Conservation (phyloP, 345 rosid genomes). For the Rhizophora mangle region DNA sequence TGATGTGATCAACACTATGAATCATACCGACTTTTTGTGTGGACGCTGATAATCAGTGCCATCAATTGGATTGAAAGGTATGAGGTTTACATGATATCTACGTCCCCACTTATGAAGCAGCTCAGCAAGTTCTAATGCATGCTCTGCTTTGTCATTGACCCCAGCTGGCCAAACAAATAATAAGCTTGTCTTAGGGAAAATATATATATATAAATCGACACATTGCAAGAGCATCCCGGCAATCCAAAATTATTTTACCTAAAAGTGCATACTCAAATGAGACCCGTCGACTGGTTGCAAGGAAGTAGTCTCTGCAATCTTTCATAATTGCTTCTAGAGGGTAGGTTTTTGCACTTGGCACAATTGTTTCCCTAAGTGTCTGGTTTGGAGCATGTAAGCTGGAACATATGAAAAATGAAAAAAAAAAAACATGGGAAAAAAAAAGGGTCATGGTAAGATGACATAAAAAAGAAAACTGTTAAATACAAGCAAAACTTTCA, state of each 20-base stretch:
- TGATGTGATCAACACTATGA: constrained; percentile 1
- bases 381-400: constrained; percentile 96
- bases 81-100: constrained; percentile 78
- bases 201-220: too few relatives aligned
- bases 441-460: neutral
- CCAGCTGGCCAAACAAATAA: constrained; percentile 58
- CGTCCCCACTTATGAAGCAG: constrained; percentile 80
- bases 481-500: neutral
- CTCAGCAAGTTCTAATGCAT: constrained; percentile 80
- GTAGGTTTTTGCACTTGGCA: constrained; percentile 94
- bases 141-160: constrained; percentile 75
- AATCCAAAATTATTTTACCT: constrained; percentile 44
- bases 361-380: constrained; percentile 81
- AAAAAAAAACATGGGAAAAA: too few relatives aligned
- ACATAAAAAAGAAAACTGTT: neutral
- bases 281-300: constrained; percentile 75
- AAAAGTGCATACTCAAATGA: constrained; percentile 91
- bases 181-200: neutral
- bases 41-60: constrained; percentile 85
- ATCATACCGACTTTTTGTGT: constrained; percentile 63
- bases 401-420: constrained; percentile 17
- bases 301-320: constrained; percentile 84
- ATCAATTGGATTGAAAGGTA: constrained; percentile 89
- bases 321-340: constrained; percentile 89
- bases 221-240: neutral